These are phyloP conservation scores for Boletus vinaceobasis DNA, from an alignment of 768 basidiomycete genomes.

Conservation along the genomic window DNA sequence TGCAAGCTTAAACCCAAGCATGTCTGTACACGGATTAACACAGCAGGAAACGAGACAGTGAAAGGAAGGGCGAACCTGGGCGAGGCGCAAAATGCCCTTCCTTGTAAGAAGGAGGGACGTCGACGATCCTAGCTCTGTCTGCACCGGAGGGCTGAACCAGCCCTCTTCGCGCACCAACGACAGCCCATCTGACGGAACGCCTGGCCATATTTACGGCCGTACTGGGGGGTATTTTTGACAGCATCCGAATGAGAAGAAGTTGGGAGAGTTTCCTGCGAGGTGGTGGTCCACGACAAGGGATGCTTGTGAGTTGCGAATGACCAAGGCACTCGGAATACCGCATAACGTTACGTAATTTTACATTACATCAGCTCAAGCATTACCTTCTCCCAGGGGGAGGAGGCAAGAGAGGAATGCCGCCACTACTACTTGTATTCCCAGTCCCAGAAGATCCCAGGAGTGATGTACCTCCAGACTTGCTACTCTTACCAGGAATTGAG, in stretches of 20 bases:
- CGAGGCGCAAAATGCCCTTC: conserved; percentile 68
- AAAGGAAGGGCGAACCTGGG: conserved; percentile 46
- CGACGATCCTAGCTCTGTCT: conserved; percentile 79
- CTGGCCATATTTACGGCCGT: conserved; percentile 27
- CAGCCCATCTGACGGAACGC: conserved; percentile 21
- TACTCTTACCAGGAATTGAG: conserved; percentile 76
- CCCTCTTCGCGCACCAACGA: conserved; percentile 41
- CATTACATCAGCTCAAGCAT: conserved; percentile 16
- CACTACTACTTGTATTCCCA: conserved; percentile 25
- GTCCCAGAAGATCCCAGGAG: conserved; percentile 37
- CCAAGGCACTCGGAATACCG: conserved; percentile 3
- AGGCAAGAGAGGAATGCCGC: conserved; percentile 68
- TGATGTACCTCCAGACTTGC: conserved; percentile 33
- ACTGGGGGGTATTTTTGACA: conserved; percentile 52
- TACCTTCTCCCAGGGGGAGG: conserved; percentile 71
- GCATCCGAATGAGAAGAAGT: conserved; percentile 38
- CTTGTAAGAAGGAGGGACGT: conserved; percentile 71
- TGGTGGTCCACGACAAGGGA: conserved; percentile 12
- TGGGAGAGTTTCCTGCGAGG: conserved; percentile 4
- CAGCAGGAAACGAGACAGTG: neutral
- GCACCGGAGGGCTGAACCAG: conserved; percentile 82
- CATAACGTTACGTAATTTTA: conserved; percentile 18
- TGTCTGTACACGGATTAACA: conserved; percentile 50
- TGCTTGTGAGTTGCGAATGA: neutral
- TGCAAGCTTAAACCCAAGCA: conserved; percentile 85